phyloP scores from a whole-genome alignment of 176 grass and related monocot genomes.

The Metroxylon sagu region DNA sequence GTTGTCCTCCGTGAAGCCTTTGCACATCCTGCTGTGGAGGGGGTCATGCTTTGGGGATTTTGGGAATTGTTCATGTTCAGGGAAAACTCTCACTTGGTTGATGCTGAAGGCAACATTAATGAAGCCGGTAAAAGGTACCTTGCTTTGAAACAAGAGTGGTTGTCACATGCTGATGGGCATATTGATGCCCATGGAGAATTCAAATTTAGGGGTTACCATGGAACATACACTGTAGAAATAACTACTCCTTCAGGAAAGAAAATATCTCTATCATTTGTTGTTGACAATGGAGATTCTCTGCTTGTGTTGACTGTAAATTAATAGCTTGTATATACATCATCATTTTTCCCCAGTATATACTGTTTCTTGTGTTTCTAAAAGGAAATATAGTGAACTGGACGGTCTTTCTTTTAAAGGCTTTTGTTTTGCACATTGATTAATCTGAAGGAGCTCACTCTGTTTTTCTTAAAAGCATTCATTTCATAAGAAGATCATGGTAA shows the following conservation, averaged over 20 bases:
- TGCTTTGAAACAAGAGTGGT: constrained; percentile 85
- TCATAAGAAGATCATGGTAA: too few species aligned
- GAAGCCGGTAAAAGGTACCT: constrained; percentile 82
- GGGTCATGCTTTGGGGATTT: constrained; percentile 83
- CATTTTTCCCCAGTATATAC: too few species aligned
- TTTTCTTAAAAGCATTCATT: too few species aligned
- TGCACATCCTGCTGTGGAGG: constrained; percentile 66
- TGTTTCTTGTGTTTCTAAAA: too few species aligned
- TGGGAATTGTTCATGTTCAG: constrained; percentile 93
- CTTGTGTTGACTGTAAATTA: constrained; percentile 42
- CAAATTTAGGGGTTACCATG: constrained; percentile 80
- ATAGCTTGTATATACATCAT: constrained; percentile 6
- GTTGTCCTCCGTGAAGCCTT: constrained; percentile 75
- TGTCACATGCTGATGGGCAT: constrained; percentile 36
- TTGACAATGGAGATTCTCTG: constrained; percentile 56
- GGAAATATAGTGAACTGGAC: too few species aligned
- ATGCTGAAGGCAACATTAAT: constrained; percentile 68
- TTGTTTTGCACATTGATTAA: too few species aligned
- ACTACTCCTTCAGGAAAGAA: constrained; percentile 31
- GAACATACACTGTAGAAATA: constrained; percentile 64
- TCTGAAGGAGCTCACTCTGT: too few species aligned
- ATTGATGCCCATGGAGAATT: constrained; percentile 42
- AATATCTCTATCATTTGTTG: constrained; percentile 47
- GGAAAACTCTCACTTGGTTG: constrained; percentile 62
- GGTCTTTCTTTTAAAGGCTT: too few species aligned